phyloP scores from a whole-genome alignment of 2,329 filamentous ascomycete genomes.

The Alternaria dauci region DNA sequence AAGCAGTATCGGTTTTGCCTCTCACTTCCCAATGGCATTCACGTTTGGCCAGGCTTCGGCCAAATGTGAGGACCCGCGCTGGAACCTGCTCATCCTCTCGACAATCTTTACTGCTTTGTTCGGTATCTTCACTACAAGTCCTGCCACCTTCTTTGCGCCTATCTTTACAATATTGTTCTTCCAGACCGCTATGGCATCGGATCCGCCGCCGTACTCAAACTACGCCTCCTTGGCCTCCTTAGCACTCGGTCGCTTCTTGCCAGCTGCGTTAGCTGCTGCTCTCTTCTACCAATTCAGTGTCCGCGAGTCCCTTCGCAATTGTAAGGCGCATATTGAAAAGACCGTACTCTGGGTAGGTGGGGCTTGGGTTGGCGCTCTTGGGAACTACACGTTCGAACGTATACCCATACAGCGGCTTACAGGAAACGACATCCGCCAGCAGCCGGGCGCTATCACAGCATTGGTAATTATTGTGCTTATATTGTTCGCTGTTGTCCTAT shows the following conservation, averaged over 20 bases:
- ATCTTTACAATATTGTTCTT: constrained; percentile 46
- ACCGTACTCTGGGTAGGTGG: constrained; percentile 49
- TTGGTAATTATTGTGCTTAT: constrained; percentile 45
- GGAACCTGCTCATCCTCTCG: constrained; percentile 46
- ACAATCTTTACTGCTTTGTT: constrained; percentile 42
- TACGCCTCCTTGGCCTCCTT: constrained; percentile 45
- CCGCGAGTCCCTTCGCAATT: constrained; percentile 35
- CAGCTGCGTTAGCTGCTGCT: constrained; percentile 41
- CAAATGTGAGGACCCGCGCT: constrained; percentile 46
- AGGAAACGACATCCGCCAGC: constrained; percentile 47
- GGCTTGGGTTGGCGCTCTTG: constrained; percentile 47
- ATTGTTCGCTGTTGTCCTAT: constrained; percentile 37
- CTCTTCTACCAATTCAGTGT: constrained; percentile 43
- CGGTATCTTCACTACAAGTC: constrained; percentile 41
- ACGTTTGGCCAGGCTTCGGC: constrained; percentile 31
- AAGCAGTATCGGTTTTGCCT: constrained; percentile 43
- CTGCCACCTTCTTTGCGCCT: constrained; percentile 41
- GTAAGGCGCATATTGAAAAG: constrained; percentile 49
- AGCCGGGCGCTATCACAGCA: constrained; percentile 49
- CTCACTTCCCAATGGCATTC: constrained; percentile 48
- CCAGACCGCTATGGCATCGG: constrained; percentile 49
- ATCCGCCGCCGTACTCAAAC: constrained; percentile 41
- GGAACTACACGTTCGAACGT: constrained; percentile 44
- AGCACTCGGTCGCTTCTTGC: constrained; percentile 44
- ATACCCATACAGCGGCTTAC: constrained; percentile 50